Conservation (phyloP, 352 stramenopile genomes). For the Aphanomyces cochlioides region DNA sequence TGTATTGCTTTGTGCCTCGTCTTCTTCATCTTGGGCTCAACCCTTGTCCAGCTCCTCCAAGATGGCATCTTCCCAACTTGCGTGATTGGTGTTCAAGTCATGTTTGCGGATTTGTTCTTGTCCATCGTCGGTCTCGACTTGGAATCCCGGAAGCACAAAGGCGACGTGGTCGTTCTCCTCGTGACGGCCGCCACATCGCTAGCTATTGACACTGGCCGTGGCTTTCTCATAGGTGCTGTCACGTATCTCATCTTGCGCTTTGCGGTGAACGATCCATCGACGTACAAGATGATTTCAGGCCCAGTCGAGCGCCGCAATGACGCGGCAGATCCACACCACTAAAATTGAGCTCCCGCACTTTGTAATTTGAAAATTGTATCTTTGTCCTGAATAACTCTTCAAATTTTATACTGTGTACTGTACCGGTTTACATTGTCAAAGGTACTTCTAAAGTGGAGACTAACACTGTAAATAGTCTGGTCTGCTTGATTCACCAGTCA, state of each 20-base stretch:
- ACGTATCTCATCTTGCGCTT: conserved; percentile 39
- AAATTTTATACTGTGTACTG: too few relatives aligned
- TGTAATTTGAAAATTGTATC: too few relatives aligned
- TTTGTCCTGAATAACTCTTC: too few relatives aligned
- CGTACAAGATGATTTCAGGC: background rate
- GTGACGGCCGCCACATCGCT: conserved; percentile 43
- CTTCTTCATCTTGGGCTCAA: conserved; percentile 81
- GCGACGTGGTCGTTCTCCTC: conserved; percentile 41
- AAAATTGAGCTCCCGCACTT: too few relatives aligned
- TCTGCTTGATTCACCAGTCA: too few relatives aligned
- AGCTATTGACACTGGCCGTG: conserved; percentile 52
- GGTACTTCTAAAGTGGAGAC: too few relatives aligned
- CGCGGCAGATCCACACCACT: too few relatives aligned
- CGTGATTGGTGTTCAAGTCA: conserved; percentile 51
- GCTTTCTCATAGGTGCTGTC: conserved; percentile 48
- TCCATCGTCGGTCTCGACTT: conserved; percentile 49
- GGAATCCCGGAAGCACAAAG: conserved; percentile 40
- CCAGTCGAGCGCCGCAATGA: too few relatives aligned
- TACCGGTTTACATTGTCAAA: too few relatives aligned
- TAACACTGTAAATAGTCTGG: too few relatives aligned
- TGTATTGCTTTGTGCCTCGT: too few relatives aligned
- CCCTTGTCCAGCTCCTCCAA: conserved; percentile 54
- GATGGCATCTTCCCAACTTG: conserved; percentile 54
- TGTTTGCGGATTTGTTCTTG: conserved; percentile 54
- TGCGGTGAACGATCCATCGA: conserved; percentile 2